Evolutionary conservation across 2,329 filamentous ascomycete genomes (phyloP).

Genomic region (Gyromitra esculenta): DNA sequence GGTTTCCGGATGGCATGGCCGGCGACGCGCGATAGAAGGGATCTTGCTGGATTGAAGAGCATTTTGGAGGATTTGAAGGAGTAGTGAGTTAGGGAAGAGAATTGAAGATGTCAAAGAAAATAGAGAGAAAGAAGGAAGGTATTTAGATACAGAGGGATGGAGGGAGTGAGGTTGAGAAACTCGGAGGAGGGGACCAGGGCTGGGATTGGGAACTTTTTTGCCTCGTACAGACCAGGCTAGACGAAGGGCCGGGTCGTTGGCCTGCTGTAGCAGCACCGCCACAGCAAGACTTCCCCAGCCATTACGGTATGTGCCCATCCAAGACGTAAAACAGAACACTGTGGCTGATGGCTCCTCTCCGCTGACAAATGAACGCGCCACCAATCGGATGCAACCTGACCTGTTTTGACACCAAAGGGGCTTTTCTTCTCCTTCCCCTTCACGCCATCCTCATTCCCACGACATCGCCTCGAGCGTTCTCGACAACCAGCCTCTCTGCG

Average conservation of each 20-base stretch:
- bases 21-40: conserved; percentile 44
- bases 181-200: conserved; percentile 42
- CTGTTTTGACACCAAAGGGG: conserved; percentile 38
- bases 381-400: conserved; percentile 34
- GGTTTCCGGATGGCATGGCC: conserved; percentile 40
- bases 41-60: conserved; percentile 45
- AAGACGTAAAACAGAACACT: conserved; percentile 7
- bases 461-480: conserved; percentile 39
- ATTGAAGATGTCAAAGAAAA: conserved; percentile 17
- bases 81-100: conserved; percentile 1
- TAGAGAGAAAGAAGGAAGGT: conserved; percentile 26
- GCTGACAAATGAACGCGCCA: conserved; percentile 30
- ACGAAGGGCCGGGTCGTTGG: conserved; percentile 18
- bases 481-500: conserved; percentile 24
- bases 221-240: conserved; percentile 42
- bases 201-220: conserved; percentile 45
- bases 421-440: conserved; percentile 46
- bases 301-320: conserved; percentile 5
- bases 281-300: conserved; percentile 11
- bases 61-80: conserved; percentile 27
- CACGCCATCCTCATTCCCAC: conserved; percentile 36
- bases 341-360: conserved; percentile 9
- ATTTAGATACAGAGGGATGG: conserved; percentile 44
- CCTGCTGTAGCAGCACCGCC: conserved; percentile 38
- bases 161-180: conserved; percentile 33